Evolutionary conservation across 192 early-diverging fungal genomes (phyloP).

Genomic region (Linnemannia zychae): DNA sequence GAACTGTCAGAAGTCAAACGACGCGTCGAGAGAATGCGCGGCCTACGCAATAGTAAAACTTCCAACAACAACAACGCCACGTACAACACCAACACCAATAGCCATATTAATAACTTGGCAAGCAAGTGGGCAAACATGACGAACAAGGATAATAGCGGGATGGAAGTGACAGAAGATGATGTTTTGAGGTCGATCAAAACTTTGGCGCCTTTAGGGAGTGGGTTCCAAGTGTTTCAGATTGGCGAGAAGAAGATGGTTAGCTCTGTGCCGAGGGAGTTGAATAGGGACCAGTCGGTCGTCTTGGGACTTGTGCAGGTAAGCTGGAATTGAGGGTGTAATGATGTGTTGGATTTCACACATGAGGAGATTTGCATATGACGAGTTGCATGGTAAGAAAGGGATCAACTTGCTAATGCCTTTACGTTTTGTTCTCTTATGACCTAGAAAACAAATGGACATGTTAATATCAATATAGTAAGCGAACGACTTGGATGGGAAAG

Average conservation of each 20-base stretch:
- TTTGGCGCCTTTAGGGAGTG: slow-evolving; percentile 87
- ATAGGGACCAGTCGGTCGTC: slow-evolving; percentile 81
- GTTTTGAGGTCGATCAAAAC: slow-evolving; percentile 88
- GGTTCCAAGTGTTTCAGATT: slow-evolving; percentile 88
- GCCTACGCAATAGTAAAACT: slow-evolving; percentile 31
- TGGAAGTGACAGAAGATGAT: slow-evolving; percentile 79
- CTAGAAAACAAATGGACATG: slow-evolving; percentile 45
- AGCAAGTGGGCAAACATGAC: slow-evolving; percentile 31
- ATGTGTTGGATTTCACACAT: neutral
- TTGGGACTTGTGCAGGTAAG: slow-evolving; percentile 80
- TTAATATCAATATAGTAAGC: slow-evolving; percentile 56
- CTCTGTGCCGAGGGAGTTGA: slow-evolving; percentile 91
- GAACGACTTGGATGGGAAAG: slow-evolving; percentile 68
- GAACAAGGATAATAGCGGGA: slow-evolving; percentile 26
- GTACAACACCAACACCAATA: neutral
- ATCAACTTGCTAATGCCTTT: neutral
- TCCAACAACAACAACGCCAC: neutral
- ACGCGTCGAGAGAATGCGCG: slow-evolving; percentile 77
- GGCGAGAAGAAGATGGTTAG: slow-evolving; percentile 88
- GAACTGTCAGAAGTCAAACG: slow-evolving; percentile 85
- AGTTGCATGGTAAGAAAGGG: neutral
- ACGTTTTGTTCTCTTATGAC: neutral
- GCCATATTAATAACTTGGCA: neutral
- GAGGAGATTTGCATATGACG: neutral
- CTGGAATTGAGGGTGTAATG: neutral